Evolutionary conservation across 202 grass and related monocot species (phyloP), one percentile per base, ranked within the genome.

Genomic region (Musa balbisiana): DNA sequence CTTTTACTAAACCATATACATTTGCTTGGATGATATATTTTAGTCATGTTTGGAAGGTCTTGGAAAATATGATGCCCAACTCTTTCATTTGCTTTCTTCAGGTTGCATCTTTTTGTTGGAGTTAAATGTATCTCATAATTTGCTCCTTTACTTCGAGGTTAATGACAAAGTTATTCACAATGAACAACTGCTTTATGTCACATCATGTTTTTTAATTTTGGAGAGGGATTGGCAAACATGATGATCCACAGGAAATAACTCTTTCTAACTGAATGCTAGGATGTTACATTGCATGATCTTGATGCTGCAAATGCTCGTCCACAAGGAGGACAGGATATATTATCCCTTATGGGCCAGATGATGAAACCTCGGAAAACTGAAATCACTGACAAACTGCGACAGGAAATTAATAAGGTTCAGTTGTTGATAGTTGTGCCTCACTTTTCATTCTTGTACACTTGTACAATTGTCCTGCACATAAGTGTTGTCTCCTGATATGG

Each of bases 261-360:
- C 23, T 55, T 80, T 77, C 55, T 87, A 27, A 78, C 55, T 78
- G 14, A 49, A 17, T 69, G 6, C 0, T 64, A 99, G 95, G 95
- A 99, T n/a, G 91, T 99, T 76, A 99, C 89, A 33, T 82, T 92
- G 52, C 95, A 99, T 87, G 95, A 94, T 77, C 87, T 99, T 73
- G 95, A 99, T 83, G 91, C 89, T 2, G 87, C 95, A 83, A 99
- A 99, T 94, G 91, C 95, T 83, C 88, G 86, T 15, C 95, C 95
- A 82, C 95, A 99, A 90, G 91, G 95, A 80, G 95, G 91, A 8
- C 95, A 94, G 78, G 95, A 99, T 82, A 99, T 99, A 84, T 83
- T 92, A 70, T 99, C 91, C 24, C 87, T 98, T 75, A 98, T 98
- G 91, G 95, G 95, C 1, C 91, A 90, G 78, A 99, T 99, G 89